Evolutionary conservation across 2,329 filamentous ascomycete species (phyloP).

Genomic region (Xylaria sp.): DNA sequence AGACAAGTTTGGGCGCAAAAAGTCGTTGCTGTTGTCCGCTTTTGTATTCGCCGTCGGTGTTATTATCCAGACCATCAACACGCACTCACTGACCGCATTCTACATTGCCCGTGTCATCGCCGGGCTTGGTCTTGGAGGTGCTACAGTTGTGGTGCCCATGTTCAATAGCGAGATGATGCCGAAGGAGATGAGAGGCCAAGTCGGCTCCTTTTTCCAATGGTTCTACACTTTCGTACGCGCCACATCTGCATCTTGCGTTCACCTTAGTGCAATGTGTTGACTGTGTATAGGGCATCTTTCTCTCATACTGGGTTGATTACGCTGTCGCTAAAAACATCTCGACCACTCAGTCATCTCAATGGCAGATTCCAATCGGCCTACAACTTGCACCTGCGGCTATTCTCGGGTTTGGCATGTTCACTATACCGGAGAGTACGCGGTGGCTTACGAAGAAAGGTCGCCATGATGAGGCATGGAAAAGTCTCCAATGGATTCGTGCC

Average conservation of each 20-base stretch:
- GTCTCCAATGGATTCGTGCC: constrained; percentile 62
- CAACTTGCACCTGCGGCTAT: constrained; percentile 59
- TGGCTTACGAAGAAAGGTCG: constrained; percentile 61
- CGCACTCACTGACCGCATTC: constrained; percentile 51
- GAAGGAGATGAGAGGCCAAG: constrained; percentile 57
- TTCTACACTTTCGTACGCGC: constrained; percentile 52
- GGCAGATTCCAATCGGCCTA: constrained; percentile 66
- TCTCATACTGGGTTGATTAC: constrained; percentile 65
- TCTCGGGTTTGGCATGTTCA: constrained; percentile 60
- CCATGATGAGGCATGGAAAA: constrained; percentile 57
- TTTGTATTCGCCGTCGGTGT: constrained; percentile 56
- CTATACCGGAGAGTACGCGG: constrained; percentile 59
- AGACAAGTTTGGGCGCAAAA: constrained; percentile 46
- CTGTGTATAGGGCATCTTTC: constrained; percentile 54
- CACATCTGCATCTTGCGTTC: not conserved
- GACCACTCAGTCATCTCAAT: constrained; percentile 55
- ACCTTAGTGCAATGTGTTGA: constrained; percentile 15
- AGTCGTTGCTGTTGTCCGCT: constrained; percentile 52
- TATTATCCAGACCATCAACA: constrained; percentile 56
- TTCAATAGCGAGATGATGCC: constrained; percentile 55
- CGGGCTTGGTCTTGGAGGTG: constrained; percentile 47
- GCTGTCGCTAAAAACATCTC: constrained; percentile 52
- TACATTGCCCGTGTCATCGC: constrained; percentile 48
- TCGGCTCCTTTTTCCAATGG: constrained; percentile 63
- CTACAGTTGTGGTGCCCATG: constrained; percentile 54